These are phyloP conservation scores for Fragilariopsis cylindrus DNA, from an alignment of 108 stramenopile genomes.

Conservation along the genomic window DNA sequence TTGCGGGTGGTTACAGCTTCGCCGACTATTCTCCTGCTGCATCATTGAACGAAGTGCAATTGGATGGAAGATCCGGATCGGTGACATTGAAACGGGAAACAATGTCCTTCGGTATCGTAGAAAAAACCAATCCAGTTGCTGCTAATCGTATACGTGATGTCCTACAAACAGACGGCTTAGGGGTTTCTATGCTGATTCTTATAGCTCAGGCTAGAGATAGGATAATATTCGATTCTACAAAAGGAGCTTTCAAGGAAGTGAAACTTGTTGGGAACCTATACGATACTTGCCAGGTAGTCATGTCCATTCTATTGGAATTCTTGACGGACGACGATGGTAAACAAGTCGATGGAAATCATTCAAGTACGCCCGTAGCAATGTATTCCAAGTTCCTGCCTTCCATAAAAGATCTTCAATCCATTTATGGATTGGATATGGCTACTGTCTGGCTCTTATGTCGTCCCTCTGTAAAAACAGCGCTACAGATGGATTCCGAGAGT, in stretches of 20 bases:
- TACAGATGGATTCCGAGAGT: conserved; percentile 33
- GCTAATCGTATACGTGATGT: conserved; percentile 49
- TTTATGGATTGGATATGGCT: conserved; percentile 60
- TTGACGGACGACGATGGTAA: conserved; percentile 46
- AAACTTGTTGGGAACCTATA: conserved; percentile 83
- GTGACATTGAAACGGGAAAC: conserved; percentile 75
- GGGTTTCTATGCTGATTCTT: conserved; percentile 74
- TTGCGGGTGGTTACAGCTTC: conserved; percentile 78
- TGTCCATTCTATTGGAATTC: conserved; percentile 79
- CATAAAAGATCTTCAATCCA: conserved; percentile 43
- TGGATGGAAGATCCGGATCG: conserved; percentile 77
- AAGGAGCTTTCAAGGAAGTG: conserved; percentile 25
- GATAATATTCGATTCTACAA: conserved; percentile 57
- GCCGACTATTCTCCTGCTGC: conserved; percentile 82
- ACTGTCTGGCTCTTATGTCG: conserved; percentile 70
- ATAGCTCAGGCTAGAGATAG: conserved; percentile 69
- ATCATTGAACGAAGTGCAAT: conserved; percentile 65
- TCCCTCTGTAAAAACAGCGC: conserved; percentile 34
- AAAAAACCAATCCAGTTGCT: conserved; percentile 59
- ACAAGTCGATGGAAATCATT: conserved; percentile 24
- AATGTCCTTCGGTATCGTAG: conserved; percentile 84
- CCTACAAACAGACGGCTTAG: conserved; percentile 68
- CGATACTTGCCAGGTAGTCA: conserved; percentile 73
- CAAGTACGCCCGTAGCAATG: conserved; percentile 31
- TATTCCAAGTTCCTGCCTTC: conserved; percentile 68